Evolutionary conservation across 768 basidiomycete genomes (phyloP), one percentile per base, ranked within the genome.

Genomic region (Russula ochroleuca): DNA sequence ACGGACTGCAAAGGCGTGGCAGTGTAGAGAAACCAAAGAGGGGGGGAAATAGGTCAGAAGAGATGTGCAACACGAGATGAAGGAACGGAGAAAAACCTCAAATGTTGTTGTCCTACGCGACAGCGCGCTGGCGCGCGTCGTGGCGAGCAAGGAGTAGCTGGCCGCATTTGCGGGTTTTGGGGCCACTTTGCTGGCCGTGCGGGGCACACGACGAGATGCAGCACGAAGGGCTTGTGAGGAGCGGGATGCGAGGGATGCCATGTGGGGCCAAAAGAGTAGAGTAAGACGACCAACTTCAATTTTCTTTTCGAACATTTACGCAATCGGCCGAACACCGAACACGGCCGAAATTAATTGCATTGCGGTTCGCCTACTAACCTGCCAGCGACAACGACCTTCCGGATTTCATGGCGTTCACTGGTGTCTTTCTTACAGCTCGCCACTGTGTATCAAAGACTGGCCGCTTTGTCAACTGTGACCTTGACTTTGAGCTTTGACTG

Each of bases 221-320:
- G 81, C 79, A 67, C 87, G 87, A 59, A 90, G 77, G 68, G 81
- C 79, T 71, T 83, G 82, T 21, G 84, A 78, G 69, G 89, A 84
- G 71, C 88, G 87, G 73, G 82, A 77, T 59, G 83, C 80, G 69
- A 87, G 73, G 70, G 85, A 78, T 85, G 90, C 89, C 78, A 78
- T 79, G 73, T 77, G 56, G n/a, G 63, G 43, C 43, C 3, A 31
- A 45, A 31, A 54, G n/a, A 15, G 21, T 9, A 23, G 56, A n/a
- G 21, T 11, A 35, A 35, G 33, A 38, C n/a, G 53, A 37, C 21
- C 14, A 57, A 19, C 1, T 15, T 28, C 28, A 5, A 25, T 28
- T 53, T 45, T 45, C 19, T 50, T 51, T n/a, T 28, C 25, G 10
- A 47, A n/a, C 10, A 38, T 38, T 14, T 45, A 23, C 45, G n/a